Percentiles rank a stretch among this genome's conserved stretches.
phyloP scores from a whole-genome alignment of 371 early-diverging fungal species.

The Encephalitozoon hellem region DNA sequence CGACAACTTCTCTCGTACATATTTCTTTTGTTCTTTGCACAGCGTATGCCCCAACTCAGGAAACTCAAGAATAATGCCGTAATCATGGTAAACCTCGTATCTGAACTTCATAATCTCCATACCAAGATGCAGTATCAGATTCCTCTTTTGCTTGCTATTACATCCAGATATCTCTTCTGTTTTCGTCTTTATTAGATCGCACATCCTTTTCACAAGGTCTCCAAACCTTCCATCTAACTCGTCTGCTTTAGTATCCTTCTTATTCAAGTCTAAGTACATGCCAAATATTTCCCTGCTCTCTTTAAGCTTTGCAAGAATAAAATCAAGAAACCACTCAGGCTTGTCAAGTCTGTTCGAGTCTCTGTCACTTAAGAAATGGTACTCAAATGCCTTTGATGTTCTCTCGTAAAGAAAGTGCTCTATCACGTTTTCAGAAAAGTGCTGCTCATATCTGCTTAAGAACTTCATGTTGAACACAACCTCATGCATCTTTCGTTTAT shows the following conservation, averaged over 20 bases:
- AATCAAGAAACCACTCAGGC: conserved; percentile 61
- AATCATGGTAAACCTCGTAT: conserved; percentile 23
- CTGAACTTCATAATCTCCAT: conserved; percentile 32
- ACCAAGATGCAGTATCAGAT: conserved; percentile 52
- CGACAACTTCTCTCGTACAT: conserved; percentile 12
- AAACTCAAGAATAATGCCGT: conserved; percentile 1
- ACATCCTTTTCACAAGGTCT: conserved; percentile 21
- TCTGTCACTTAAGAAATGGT: conserved; percentile 59
- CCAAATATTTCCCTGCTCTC: conserved; percentile 27
- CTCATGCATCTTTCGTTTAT: conserved; percentile 36
- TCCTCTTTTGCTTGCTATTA: conserved; percentile 50
- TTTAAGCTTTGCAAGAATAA: conserved; percentile 35
- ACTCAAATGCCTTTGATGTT: conserved; percentile 39
- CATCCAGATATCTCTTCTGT: conserved; percentile 41
- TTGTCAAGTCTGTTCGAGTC: conserved; percentile 61
- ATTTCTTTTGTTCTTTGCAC: background rate
- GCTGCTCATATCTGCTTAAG: conserved; percentile 34
- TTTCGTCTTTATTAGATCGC: conserved; percentile 44
- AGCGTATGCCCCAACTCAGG: background rate
- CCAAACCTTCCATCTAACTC: background rate
- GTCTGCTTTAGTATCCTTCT: background rate
- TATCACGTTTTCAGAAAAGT: conserved; percentile 35
- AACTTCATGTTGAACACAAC: conserved; percentile 46
- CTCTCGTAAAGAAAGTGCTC: conserved; percentile 23
- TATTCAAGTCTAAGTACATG: conserved; percentile 23